A percentile compares a stretch with the other conserved stretches of the same genome.
Conservation (phyloP, 2,329 filamentous ascomycete genomes). For the Neocatenulostroma microsporum region DNA sequence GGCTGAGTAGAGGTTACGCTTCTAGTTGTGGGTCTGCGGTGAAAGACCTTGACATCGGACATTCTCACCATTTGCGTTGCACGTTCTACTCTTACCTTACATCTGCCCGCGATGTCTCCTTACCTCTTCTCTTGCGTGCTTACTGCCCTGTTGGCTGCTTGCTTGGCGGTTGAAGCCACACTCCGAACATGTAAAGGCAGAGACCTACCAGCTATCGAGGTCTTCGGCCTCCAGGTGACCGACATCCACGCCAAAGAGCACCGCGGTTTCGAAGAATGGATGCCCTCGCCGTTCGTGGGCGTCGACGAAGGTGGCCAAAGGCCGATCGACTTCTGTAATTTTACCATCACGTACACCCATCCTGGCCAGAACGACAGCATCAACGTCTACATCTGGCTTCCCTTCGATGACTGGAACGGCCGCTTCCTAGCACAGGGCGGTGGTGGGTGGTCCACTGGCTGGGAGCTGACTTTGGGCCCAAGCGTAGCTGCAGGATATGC, state of each 20-base stretch:
- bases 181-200: conserved; percentile 6
- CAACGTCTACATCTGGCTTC: conserved; percentile 28
- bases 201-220: conserved; percentile 6
- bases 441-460: conserved; percentile 29
- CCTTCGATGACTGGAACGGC: conserved; percentile 25
- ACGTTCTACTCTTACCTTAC: too few relatives aligned
- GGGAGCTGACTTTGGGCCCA: conserved; percentile 28
- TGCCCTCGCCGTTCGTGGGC: not conserved
- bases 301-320: not conserved
- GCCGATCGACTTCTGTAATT: conserved; percentile 24
- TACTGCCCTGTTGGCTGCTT: too few relatives aligned
- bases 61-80: too few relatives aligned
- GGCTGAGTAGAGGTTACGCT: too few relatives aligned
- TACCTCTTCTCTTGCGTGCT: too few relatives aligned
- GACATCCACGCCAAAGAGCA: conserved; percentile 5
- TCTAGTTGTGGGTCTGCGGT: too few relatives aligned
- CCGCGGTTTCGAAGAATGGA: conserved; percentile 3
- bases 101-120: too few relatives aligned
- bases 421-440: conserved; percentile 23
- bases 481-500: conserved; percentile 21
- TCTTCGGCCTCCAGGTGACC: conserved; percentile 6
- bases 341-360: conserved; percentile 34
- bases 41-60: too few relatives aligned
- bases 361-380: conserved; percentile 29
- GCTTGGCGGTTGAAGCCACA: too few relatives aligned